Evolutionary conservation across 2,329 filamentous ascomycete species (phyloP), one percentile per base, ranked within the genome.

Genomic region (Ceratocystis eucalypticola): DNA sequence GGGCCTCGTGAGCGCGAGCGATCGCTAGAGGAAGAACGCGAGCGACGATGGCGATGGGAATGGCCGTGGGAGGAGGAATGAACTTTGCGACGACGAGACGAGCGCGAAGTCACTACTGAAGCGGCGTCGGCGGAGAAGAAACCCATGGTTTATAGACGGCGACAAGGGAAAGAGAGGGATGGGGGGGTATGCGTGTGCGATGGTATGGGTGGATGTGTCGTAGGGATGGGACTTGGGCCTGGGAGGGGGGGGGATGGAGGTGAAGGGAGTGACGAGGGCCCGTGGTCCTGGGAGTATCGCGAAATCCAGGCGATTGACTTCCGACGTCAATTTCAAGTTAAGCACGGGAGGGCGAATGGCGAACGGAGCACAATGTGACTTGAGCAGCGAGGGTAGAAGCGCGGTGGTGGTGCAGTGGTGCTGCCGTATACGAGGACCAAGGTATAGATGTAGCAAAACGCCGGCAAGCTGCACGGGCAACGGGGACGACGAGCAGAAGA

Each of bases 111-210:
- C n/a, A 69, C 53, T 30, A 64, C 44, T 15, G 69, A 69, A 22
- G 65, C 61, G 55, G 46, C 57, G 62, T 69, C 69, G 64, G 63
- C 55, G 20, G 67, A 68, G 64, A 67, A 68, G 62, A 68, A 69
- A 46, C 67, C 66, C 69, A 69, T 69, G 55, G 22, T 67, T 67
- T 45, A 62, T 46, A 53, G 62, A 64, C 17, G 17, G 22, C 37
- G 37, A 46, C 22, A 33, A 22, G 44, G 17, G 44, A 28, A 22
- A 6, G 10, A 17, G 6, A 8, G 25, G n/a, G 61, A 25, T 37
- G 41, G 25, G 22, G 25, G 37, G 37, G 20, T 15, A 15, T 30
- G 44, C 3, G 20, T 46, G 22, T 17, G 37, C n/a, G 44, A 6
- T 48, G 10, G n/a, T 28, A 15, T 41, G 30, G n/a, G 25, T 44